Conservation (phyloP, 1,284 basidiomycete genomes). For the Mycena citricolor region DNA sequence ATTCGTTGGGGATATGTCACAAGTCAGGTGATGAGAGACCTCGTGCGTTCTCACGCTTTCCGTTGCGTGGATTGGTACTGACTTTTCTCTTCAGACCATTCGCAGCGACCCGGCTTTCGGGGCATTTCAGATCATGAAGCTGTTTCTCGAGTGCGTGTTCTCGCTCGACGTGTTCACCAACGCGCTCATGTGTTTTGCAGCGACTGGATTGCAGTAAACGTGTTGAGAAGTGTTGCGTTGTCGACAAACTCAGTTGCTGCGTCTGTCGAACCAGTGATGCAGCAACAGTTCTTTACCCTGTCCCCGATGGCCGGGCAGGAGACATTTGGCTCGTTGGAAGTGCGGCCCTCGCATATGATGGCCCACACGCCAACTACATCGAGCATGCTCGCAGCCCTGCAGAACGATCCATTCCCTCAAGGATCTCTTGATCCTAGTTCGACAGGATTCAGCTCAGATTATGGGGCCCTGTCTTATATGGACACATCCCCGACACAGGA, state of each 20-base stretch:
- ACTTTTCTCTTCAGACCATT: constrained; percentile 58
- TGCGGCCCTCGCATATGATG: constrained; percentile 55
- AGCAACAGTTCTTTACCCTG: constrained; percentile 53
- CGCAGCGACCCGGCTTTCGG: constrained; percentile 87
- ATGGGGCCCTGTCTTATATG: constrained; percentile 71
- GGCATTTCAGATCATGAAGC: constrained; percentile 86
- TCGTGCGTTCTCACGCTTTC: constrained; percentile 50
- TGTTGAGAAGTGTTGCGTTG: constrained; percentile 79
- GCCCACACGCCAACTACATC: constrained; percentile 79
- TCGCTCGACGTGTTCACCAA: constrained; percentile 21
- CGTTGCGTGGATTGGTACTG: constrained; percentile 11
- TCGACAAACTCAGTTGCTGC: constrained; percentile 87
- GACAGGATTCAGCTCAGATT: constrained; percentile 63
- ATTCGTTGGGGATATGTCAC: constrained; percentile 91
- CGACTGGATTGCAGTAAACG: constrained; percentile 88
- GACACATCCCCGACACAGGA: constrained; percentile 64
- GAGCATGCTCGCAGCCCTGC: constrained; percentile 82
- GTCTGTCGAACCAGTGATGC: constrained; percentile 85
- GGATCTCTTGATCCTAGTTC: constrained; percentile 62
- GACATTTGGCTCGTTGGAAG: constrained; percentile 45
- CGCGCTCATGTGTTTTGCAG: constrained; percentile 42
- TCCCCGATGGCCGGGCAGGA: constrained; percentile 25
- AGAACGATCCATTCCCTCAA: constrained; percentile 66
- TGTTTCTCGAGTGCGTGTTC: constrained; percentile 79
- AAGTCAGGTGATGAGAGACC: constrained; percentile 84